Evolutionary conservation across 257 asterid species (phyloP), one percentile per base, ranked within the genome.

Genomic region (Nicotiana otophora): DNA sequence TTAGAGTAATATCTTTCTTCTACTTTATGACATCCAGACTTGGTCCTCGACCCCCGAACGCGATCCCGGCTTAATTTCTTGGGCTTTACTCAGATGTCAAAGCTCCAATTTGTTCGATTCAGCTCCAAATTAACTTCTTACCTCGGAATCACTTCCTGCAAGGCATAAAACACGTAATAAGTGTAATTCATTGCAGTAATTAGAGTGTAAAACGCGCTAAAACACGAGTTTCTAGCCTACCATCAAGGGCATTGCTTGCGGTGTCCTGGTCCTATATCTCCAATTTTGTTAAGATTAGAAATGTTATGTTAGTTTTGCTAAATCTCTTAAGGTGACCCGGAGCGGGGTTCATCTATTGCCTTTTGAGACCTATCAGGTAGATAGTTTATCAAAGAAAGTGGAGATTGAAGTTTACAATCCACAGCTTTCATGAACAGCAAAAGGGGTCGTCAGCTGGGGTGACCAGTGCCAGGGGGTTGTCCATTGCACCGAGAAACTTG

Each of bases 401-500:
- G 55, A 51, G 28, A 51, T 7, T 14, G 42, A 20, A 48, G 62
- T 75, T 75, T 51, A 15, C 26, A 4, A 28, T 23, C 80, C 42
- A 75, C 63, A 26, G 28, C 63, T 8, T 74, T 51, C 53, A 8
- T 58, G 11, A 75, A 26, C 63, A 51, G 80, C 42, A 75, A 28
- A 75, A 51, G 80, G 80, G 26, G 26, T 58, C 26, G 42, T 46
- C 62, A 74, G 62, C 23, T 42, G 58, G 77, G 33, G 20, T 16
- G 15, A 46, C 61, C 62, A 26, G 11, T 26, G 7, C 39, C 39
- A 23, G 79, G 61, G 61, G 61, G 17, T 72, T 26, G 20, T 46
- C 78, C 60, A 42, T 72, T 28, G 61, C 79, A 70, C n/a, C n/a
- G 23, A 70, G 78, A 42, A 69, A 70, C 30, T 70, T 70, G 34